Percentiles rank a stretch among this genome's conserved stretches.
These are phyloP conservation scores for Aspergillus latus DNA, from an alignment of 2,329 filamentous ascomycete genomes.

Conservation along the genomic window DNA sequence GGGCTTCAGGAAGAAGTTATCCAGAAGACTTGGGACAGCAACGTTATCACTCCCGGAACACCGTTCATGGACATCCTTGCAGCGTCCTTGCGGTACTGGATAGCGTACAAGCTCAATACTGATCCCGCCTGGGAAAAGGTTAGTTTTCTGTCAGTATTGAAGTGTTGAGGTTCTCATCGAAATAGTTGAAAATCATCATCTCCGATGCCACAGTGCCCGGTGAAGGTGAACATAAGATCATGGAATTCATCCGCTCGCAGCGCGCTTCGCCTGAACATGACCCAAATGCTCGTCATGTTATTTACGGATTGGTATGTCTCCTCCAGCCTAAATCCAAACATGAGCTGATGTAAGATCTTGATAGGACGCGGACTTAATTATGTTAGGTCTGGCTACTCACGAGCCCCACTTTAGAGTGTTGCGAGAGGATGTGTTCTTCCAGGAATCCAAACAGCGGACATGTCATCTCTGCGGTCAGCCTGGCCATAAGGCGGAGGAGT, in stretches of 20 bases:
- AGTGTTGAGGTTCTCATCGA: constrained; percentile 23
- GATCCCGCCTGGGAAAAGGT: constrained; percentile 89
- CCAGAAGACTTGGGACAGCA: constrained; percentile 91
- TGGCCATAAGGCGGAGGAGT: constrained; percentile 85
- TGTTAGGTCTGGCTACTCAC: constrained; percentile 94
- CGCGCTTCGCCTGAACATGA: constrained; percentile 86
- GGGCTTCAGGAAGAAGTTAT: constrained; percentile 61
- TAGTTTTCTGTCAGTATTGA: constrained; percentile 12
- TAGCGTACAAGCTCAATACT: constrained; percentile 94
- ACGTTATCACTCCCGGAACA: constrained; percentile 89
- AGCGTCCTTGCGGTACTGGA: constrained; percentile 89
- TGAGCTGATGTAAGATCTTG: background rate
- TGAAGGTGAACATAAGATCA: constrained; percentile 99
- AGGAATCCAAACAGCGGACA: constrained; percentile 76
- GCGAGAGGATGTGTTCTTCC: constrained; percentile 93
- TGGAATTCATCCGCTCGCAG: constrained; percentile 96
- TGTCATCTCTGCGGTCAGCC: constrained; percentile 90
- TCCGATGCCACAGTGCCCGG: constrained; percentile 97
- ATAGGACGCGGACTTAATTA: constrained; percentile 91
- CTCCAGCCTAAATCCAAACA: too few relatives aligned
- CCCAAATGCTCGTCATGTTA: constrained; percentile 95
- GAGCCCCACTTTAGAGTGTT: constrained; percentile 96
- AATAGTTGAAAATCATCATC: constrained; percentile 86
- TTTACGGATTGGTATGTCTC: constrained; percentile 71
- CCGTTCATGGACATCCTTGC: constrained; percentile 98